A percentile compares a stretch with the other conserved stretches of the same genome.
These are phyloP conservation scores for Russula olivacea DNA, from an alignment of 768 basidiomycete genomes.

Conservation along the genomic window DNA sequence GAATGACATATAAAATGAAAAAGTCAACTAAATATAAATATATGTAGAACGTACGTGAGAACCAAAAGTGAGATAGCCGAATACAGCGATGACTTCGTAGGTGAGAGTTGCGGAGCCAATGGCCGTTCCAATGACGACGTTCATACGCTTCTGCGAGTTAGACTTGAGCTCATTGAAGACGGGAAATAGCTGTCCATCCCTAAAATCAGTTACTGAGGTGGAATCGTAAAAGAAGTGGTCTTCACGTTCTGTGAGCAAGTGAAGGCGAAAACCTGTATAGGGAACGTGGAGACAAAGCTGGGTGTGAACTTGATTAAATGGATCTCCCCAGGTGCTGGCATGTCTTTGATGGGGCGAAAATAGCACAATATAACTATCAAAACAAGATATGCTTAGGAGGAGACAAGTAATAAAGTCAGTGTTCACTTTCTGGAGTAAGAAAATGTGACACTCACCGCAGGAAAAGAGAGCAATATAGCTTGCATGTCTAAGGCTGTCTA, in stretches of 20 bases:
- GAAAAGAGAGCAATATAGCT: conserved; percentile 90
- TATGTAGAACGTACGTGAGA: conserved; percentile 49
- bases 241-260: conserved; percentile 91
- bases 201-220: background rate
- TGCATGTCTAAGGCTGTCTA: conserved; percentile 85
- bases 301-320: conserved; percentile 69
- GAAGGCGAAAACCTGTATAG: conserved; percentile 89
- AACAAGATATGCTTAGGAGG: conserved; percentile 59
- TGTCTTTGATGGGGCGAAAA: conserved; percentile 64
- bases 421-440: background rate
- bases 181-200: conserved; percentile 66
- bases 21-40: background rate
- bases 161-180: conserved; percentile 85
- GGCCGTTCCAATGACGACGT: conserved; percentile 77
- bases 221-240: background rate
- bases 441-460: conserved; percentile 54
- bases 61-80: conserved; percentile 93
- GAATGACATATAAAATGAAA: background rate
- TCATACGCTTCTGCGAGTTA: conserved; percentile 81
- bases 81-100: conserved; percentile 83
- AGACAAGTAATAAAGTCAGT: background rate
- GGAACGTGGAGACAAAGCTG: conserved; percentile 76
- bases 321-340: conserved; percentile 59
- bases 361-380: conserved; percentile 77
- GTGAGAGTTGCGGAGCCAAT: conserved; percentile 79